Conservation (phyloP, 164 flowering plant species). For the Umbellularia californica region DNA sequence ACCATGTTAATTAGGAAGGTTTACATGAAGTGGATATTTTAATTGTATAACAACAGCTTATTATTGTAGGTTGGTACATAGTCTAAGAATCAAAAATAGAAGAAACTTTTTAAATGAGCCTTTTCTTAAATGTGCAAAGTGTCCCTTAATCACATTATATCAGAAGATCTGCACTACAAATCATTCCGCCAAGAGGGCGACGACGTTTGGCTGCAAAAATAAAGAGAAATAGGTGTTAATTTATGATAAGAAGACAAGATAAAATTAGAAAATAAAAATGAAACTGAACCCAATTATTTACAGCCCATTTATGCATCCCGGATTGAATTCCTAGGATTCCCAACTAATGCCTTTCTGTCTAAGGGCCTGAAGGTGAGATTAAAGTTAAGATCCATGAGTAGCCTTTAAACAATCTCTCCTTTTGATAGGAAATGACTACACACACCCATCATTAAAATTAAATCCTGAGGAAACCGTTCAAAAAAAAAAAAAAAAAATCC, state of each 20-base stretch:
- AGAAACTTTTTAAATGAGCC: background rate
- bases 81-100: background rate
- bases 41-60: background rate
- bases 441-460: too few relatives aligned
- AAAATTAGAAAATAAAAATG: background rate
- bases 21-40: background rate
- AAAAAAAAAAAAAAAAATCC: too few relatives aligned
- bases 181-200: constrained; percentile 14
- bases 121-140: background rate
- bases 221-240: background rate
- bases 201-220: constrained; percentile 16
- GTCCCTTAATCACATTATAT: background rate
- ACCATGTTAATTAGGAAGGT: background rate
- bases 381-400: too few relatives aligned
- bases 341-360: too few relatives aligned
- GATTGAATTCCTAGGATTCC: too few relatives aligned
- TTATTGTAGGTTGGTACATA: background rate
- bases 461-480: too few relatives aligned
- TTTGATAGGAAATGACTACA: too few relatives aligned
- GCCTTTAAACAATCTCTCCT: too few relatives aligned
- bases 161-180: background rate
- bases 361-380: too few relatives aligned
- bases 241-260: background rate
- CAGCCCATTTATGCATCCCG: too few relatives aligned
- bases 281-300: too few relatives aligned